Percentiles rank a stretch among this genome's conserved stretches.
Conservation (phyloP, 2,329 filamentous ascomycete genomes). For the Sarocladium kiliense region DNA sequence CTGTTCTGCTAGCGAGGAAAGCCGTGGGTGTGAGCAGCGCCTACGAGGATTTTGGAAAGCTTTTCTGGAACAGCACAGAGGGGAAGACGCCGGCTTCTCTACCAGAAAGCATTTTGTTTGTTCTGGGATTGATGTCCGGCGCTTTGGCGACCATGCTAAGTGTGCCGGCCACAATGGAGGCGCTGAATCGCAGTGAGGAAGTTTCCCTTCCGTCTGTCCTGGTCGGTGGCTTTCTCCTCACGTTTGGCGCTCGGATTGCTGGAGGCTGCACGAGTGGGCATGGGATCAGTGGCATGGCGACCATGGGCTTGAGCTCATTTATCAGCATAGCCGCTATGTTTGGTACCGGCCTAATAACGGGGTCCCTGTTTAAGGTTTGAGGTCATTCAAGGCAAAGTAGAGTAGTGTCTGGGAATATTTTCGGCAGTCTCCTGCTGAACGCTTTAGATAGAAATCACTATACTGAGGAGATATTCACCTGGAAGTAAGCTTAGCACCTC, state of each 20-base stretch:
- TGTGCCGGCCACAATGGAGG: constrained; percentile 10
- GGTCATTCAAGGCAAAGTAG: background rate
- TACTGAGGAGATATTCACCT: too few species aligned
- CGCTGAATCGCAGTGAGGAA: constrained; percentile 3
- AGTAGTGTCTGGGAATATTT: too few species aligned
- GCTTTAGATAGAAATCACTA: too few species aligned
- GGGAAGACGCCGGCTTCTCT: background rate
- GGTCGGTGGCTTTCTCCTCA: constrained; percentile 10
- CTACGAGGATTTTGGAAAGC: constrained; percentile 11
- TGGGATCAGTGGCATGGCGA: constrained; percentile 13
- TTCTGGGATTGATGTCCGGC: constrained; percentile 8
- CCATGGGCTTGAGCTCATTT: constrained; percentile 9
- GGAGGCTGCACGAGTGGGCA: constrained; percentile 13
- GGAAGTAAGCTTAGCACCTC: too few species aligned
- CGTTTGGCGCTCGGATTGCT: constrained; percentile 11
- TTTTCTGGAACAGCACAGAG: constrained; percentile 9
- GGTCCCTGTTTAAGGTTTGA: background rate
- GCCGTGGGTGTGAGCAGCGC: constrained; percentile 11
- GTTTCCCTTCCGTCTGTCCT: constrained; percentile 5
- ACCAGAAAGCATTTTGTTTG: constrained; percentile 10
- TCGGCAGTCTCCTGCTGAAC: too few species aligned
- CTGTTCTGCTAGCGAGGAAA: constrained; percentile 10
- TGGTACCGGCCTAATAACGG: constrained; percentile 1
- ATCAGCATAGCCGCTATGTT: constrained; percentile 12
- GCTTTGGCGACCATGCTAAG: constrained; percentile 1